phyloP scores from a whole-genome alignment of 2,329 filamentous ascomycete species.

The Xylariaceae sp. region DNA sequence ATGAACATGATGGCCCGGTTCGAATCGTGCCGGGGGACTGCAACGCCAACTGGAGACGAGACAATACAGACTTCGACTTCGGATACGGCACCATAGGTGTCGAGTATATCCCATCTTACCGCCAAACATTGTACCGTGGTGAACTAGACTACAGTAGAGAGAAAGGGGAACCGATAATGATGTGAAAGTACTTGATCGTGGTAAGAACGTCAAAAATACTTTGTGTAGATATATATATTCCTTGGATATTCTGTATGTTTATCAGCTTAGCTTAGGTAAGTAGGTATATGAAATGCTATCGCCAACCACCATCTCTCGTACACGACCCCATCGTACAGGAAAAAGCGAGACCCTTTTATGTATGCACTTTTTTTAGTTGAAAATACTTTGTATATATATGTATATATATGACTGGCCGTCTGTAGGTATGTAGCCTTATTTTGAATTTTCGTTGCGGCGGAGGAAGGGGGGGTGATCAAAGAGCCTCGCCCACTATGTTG shows the following conservation, averaged over 20 bases:
- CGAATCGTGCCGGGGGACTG: constrained; percentile 46
- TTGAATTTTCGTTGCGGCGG: constrained; percentile 1
- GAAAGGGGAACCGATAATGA: no score
- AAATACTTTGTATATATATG: not conserved
- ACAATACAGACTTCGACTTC: constrained; percentile 28
- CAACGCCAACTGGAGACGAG: constrained; percentile 41
- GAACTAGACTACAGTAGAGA: not conserved
- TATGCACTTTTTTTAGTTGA: constrained; percentile 5
- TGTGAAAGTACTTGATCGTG: no score
- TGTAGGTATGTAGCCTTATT: not conserved
- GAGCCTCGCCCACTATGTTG: constrained; percentile 39
- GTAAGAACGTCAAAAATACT: no score
- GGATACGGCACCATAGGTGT: constrained; percentile 37
- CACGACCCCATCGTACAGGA: no score
- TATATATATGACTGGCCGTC: not conserved
- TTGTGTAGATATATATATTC: no score
- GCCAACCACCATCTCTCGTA: no score
- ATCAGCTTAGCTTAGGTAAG: no score
- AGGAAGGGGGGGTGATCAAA: constrained; percentile 23
- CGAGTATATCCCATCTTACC: constrained; percentile 38
- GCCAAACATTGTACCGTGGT: constrained; percentile 32
- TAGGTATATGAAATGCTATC: no score
- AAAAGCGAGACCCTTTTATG: no score
- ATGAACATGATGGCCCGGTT: constrained; percentile 53
- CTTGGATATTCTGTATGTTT: no score